These are phyloP conservation scores for Pholiota adiposa DNA, from an alignment of 1,284 basidiomycete genomes.

Conservation along the genomic window DNA sequence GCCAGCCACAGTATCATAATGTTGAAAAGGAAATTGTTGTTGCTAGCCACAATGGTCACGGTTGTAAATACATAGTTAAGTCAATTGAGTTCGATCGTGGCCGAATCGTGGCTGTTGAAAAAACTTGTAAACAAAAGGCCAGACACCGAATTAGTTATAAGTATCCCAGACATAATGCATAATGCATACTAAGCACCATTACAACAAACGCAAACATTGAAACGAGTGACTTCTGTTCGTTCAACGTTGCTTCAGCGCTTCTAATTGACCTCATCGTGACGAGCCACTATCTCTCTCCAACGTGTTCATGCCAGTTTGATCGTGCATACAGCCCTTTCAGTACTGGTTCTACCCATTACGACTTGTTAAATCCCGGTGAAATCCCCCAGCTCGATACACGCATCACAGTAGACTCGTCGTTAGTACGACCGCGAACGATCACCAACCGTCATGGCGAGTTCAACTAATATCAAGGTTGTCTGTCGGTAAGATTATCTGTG, in stretches of 20 bases:
- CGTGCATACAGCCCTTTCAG: not conserved
- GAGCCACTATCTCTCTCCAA: slow-evolving; percentile 3
- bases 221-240: slow-evolving; percentile 5
- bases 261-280: slow-evolving; percentile 12
- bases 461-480: slow-evolving; percentile 91
- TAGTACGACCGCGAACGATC: slow-evolving; percentile 20
- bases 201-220: slow-evolving; percentile 26
- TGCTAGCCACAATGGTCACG: too few species aligned
- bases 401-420: slow-evolving; percentile 13
- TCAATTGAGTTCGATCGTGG: too few species aligned
- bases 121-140: too few species aligned
- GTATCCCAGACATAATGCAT: too few species aligned
- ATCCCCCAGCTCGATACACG: not conserved
- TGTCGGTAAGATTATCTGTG: slow-evolving; percentile 71
- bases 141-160: too few species aligned
- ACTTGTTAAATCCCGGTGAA: not conserved
- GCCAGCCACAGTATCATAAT: too few species aligned
- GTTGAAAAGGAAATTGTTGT: too few species aligned
- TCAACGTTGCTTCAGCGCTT: not conserved
- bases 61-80: too few species aligned
- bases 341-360: not conserved
- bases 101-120: too few species aligned
- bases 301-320: slow-evolving; percentile 20
- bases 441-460: slow-evolving; percentile 63
- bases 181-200: too few species aligned